These are phyloP conservation scores for Pulveroboletus sp. DNA, from an alignment of 1,284 basidiomycete species.

Conservation along the genomic window DNA sequence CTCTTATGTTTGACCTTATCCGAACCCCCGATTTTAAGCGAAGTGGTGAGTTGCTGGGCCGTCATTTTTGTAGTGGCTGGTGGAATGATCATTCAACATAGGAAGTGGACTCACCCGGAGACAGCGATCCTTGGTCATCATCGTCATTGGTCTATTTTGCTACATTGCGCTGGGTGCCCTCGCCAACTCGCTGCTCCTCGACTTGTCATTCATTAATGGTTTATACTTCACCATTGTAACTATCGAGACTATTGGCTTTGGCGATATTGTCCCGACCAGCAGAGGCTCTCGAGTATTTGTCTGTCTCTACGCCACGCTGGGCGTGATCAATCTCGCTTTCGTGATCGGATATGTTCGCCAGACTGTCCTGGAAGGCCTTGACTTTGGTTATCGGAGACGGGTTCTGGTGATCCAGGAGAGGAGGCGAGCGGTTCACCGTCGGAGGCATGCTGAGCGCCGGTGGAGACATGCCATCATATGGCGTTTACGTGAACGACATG, in stretches of 20 bases:
- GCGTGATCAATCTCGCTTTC: constrained; percentile 65
- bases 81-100: constrained; percentile 26
- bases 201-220: constrained; percentile 65
- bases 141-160: constrained; percentile 70
- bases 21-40: constrained; percentile 64
- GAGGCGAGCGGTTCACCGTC: constrained; percentile 41
- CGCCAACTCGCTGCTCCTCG: constrained; percentile 58
- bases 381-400: constrained; percentile 60
- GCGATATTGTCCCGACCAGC: constrained; percentile 63
- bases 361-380: constrained; percentile 69
- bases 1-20: constrained; percentile 63
- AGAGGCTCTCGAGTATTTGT: constrained; percentile 56
- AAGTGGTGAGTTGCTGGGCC: constrained; percentile 50
- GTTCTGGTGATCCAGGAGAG: constrained; percentile 43
- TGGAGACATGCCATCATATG: constrained; percentile 62
- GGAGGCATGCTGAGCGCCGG: constrained; percentile 45
- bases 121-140: constrained; percentile 77
- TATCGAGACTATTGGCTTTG: constrained; percentile 79
- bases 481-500: constrained; percentile 50
- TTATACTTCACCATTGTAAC: constrained; percentile 72
- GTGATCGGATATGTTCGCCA: constrained; percentile 69
- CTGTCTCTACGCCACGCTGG: constrained; percentile 57
- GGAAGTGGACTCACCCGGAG: constrained; percentile 80
- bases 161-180: constrained; percentile 75
- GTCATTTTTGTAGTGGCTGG: not conserved